Evolutionary conservation across 2,329 filamentous ascomycete genomes (phyloP), one percentile per base, ranked within the genome.

Genomic region (Huntiella decipiens): DNA sequence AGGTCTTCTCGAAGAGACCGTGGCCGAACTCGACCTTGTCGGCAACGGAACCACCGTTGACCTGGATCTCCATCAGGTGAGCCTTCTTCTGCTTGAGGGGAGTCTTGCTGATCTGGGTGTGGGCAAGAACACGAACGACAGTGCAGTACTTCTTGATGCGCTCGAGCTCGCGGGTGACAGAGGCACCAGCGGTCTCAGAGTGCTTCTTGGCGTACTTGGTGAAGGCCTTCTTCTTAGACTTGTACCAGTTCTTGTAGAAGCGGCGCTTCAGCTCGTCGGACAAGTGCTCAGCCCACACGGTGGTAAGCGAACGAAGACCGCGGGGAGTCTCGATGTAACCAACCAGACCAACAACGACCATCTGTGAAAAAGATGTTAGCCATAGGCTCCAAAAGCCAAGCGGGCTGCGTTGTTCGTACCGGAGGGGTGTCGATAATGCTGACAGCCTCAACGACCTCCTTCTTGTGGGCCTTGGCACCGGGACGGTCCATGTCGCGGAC

Each of bases 181-280:
- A 86, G 58, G 83, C 72, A 61, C 85, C 87, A 70, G 68, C 82
- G 73, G 71, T 80, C 75, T 96, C 88, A 55, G 88, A 86, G 81
- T 96, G 85, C 80, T 93, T 88, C 85, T 96, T 98, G 75, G 91
- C 85, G 73, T 98, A 98, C 77, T 93, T 95, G 77, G 91, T 98
- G 77, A 98, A 98, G 53, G 91, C 91, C 88, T 98, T 98, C 85
- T 95, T 96, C 87, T 98, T 98, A 78, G 79, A 86, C 82, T 94
- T 94, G 83, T 98, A 98, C 91, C 91, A 98, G 82, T 98, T 98
- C 86, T 96, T 96, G 84, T 98, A 98, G 85, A 98, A 98, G 66
- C 91, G 84, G 63, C 91, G 84, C 82, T 94, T 94, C 69, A 98
- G 66, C 74, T 96, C 91, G 69, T 98, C 91, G 71, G 82, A 84